Percentiles rank a stretch among this genome's conserved stretches.
Conservation (phyloP, 257 asterid species). For the Plantago major region DNA sequence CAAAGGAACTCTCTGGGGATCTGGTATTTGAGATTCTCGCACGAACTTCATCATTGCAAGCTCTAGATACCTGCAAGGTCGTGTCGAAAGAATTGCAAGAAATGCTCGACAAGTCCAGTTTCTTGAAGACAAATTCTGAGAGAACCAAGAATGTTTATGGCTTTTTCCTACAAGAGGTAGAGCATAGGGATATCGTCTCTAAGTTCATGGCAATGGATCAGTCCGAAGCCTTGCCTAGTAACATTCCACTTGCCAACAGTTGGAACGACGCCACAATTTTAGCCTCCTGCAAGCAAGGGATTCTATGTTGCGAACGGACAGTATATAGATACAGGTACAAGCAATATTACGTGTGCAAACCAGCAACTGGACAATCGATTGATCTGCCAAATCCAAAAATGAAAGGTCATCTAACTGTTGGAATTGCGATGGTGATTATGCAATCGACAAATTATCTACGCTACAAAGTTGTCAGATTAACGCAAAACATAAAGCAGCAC, state of each 20-base stretch:
- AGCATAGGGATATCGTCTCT: not conserved
- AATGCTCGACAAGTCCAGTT: not conserved
- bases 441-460: conserved; percentile 6
- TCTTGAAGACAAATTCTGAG: not conserved
- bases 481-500: not conserved
- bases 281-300: conserved; percentile 26
- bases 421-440: conserved; percentile 14
- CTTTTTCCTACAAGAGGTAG: not conserved
- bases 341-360: conserved; percentile 20
- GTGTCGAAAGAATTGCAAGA: conserved; percentile 4
- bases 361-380: conserved; percentile 22
- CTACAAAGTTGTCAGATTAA: conserved; percentile 25
- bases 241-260: not conserved
- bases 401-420: not conserved
- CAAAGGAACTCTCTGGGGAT: not conserved
- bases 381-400: conserved; percentile 21
- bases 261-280: conserved; percentile 2
- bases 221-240: not conserved
- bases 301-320: conserved; percentile 14
- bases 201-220: not conserved
- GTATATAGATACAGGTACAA: not conserved
- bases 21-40: conserved; percentile 2
- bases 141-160: conserved; percentile 3
- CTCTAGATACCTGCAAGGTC: not conserved
- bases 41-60: not conserved